Conservation (phyloP, 257 asterid genomes). For the Solanum raphanifolium region DNA sequence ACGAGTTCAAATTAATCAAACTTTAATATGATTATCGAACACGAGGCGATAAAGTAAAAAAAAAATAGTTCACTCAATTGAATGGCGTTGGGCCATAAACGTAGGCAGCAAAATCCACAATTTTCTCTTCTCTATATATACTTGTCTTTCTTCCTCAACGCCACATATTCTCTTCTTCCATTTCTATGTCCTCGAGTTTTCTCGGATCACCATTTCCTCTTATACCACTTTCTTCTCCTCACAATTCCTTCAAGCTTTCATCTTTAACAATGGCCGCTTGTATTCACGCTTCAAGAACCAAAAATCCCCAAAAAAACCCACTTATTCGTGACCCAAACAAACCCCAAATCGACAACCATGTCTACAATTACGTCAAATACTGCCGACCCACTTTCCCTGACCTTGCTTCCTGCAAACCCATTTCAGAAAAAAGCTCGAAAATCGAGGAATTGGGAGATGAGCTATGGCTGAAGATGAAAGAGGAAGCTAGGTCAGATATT, state of each 20-base stretch:
- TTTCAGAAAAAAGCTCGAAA: conserved; percentile 10
- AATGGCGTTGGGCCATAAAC: neutral
- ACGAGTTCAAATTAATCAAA: rapidly evolving
- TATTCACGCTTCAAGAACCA: conserved; percentile 46
- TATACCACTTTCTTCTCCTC: neutral
- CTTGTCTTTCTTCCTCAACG: neutral
- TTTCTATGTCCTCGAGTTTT: conserved; percentile 38
- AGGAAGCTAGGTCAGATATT: conserved; percentile 57
- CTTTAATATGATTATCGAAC: too few species aligned
- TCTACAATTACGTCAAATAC: conserved; percentile 26
- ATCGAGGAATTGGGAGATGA: conserved; percentile 7
- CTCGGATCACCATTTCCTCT: conserved; percentile 13
- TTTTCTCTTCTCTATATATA: conserved; percentile 11
- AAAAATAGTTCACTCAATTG: neutral
- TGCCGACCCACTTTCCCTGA: conserved; percentile 34
- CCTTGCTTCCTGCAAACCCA: conserved; percentile 26
- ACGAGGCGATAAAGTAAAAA: neutral
- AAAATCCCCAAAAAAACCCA: conserved; percentile 20
- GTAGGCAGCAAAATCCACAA: neutral
- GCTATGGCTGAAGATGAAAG: conserved; percentile 57
- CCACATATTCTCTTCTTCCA: neutral
- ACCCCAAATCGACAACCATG: conserved; percentile 24
- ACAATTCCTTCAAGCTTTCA: conserved; percentile 3
- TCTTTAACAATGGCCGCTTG: conserved; percentile 49
- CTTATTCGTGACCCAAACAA: conserved; percentile 11